Conservation (phyloP, 2,329 filamentous ascomycete species). For the Fusarium anguioides region DNA sequence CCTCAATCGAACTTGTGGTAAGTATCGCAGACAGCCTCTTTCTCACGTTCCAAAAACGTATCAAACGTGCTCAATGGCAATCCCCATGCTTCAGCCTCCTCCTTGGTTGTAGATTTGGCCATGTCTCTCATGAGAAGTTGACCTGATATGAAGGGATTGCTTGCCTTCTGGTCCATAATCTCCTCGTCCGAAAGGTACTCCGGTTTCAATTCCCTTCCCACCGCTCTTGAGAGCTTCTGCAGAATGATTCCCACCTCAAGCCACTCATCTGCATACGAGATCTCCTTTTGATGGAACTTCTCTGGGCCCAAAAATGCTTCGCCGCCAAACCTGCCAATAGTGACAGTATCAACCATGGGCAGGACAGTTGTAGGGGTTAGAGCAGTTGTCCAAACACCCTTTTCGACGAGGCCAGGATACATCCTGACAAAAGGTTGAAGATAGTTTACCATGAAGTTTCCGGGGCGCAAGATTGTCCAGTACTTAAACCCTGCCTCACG, state of each 20-base stretch:
- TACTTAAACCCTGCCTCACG: constrained; percentile 51
- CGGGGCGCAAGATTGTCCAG: constrained; percentile 63
- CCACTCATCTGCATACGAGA: constrained; percentile 56
- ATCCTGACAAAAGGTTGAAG: constrained; percentile 54
- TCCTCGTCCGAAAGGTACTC: constrained; percentile 56
- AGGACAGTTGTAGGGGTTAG: constrained; percentile 51
- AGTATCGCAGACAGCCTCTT: constrained; percentile 46
- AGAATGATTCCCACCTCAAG: constrained; percentile 52
- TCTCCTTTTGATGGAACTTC: constrained; percentile 54
- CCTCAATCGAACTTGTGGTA: constrained; percentile 31
- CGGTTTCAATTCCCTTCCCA: constrained; percentile 51
- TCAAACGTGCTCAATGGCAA: constrained; percentile 57
- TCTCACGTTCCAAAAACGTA: constrained; percentile 57
- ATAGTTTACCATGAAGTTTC: constrained; percentile 64
- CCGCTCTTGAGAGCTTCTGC: constrained; percentile 49
- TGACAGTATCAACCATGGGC: constrained; percentile 58
- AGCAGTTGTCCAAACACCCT: constrained; percentile 53
- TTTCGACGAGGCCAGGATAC: constrained; percentile 54
- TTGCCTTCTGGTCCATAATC: constrained; percentile 48
- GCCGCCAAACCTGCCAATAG: constrained; percentile 59
- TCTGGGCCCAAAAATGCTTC: constrained; percentile 56
- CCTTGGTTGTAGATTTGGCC: constrained; percentile 51
- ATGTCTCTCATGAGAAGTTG: constrained; percentile 53
- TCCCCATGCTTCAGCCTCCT: constrained; percentile 51
- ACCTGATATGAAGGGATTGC: constrained; percentile 53